These are phyloP conservation scores for Saccharomyces eubayanus DNA, from an alignment of 805 yeast species.

Conservation along the genomic window DNA sequence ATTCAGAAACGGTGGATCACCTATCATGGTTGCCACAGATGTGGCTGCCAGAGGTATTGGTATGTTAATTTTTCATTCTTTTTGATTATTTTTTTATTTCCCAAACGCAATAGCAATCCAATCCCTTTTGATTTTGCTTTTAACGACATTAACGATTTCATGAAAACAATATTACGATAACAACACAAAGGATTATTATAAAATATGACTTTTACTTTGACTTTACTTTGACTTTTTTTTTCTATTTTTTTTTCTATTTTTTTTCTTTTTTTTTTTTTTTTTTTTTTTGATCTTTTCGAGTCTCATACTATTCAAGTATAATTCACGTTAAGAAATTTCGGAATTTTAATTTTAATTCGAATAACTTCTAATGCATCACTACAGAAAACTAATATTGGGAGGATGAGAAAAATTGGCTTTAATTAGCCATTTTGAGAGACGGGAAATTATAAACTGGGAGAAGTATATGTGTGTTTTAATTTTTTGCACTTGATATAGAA, in stretches of 20 bases:
- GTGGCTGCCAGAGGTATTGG: conserved; percentile 99
- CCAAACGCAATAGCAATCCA: conserved; percentile 7
- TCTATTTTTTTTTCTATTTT: conserved; percentile 3
- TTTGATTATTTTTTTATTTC: conserved; percentile 4
- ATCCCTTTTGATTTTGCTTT: neutral
- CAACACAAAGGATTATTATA: neutral
- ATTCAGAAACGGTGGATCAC: conserved; percentile 86
- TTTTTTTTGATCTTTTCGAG: neutral
- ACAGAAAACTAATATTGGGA: neutral
- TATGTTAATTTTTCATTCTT: conserved; percentile 43
- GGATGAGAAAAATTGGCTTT: neutral
- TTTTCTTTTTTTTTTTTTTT: conserved; percentile 10
- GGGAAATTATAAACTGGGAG: neutral
- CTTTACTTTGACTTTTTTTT: too few species aligned
- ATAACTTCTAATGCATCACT: neutral
- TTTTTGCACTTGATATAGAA: neutral
- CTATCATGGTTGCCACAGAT: conserved; percentile 98
- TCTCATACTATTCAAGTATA: neutral
- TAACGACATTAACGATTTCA: neutral
- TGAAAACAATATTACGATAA: neutral
- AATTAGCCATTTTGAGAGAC: neutral
- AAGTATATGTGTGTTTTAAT: neutral
- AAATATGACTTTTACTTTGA: neutral
- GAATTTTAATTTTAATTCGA: neutral
- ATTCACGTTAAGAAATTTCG: neutral